Evolutionary conservation across 805 yeast species (phyloP), one percentile per base, ranked within the genome.

Genomic region (Maudiozyma pseudohumilis): DNA sequence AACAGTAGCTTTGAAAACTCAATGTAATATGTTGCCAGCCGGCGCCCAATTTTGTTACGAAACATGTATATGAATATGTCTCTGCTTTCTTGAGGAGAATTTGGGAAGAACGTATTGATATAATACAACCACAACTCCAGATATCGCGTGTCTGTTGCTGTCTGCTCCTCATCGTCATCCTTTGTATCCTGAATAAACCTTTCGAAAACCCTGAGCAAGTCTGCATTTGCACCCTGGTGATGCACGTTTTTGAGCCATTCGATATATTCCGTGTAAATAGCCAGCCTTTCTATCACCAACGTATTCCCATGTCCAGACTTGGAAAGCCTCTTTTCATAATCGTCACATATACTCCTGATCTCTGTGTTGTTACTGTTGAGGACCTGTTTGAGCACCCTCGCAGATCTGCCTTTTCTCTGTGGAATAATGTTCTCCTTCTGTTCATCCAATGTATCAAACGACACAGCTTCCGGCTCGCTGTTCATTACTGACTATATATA

Each of bases 391-490:
- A 86, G 61, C 7, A 75, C 68, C 24, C 61, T 47, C 0, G 78
- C 94, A 0, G 89, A 75, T 31, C 88, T 65, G 2, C 95, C 96
- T 13, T 71, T 75, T 2, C 60, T 61, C 18, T 75, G 51, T 1
- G 89, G 86, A 49, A 67, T 66, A 5, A 87, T 77, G 51, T 84
- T 84, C 55, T 84, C 95, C 59, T 87, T 87, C 39, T 81, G 80
- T 15, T 58, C 60, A 50, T 80, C 84, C 20, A 79, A 60, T 22
- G 52, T 55, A 13, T 57, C 18, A 28, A 28, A 28, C 3, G 31
- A 28, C 16, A 28, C 20, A 13, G 20, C 31, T n/a, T 28, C 31
- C 18, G 16, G 8, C 4, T 28, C 31, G 10, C 20, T 17, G 13
- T n/a, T 20, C 31, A 28, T 28, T 28, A 8, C 19, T 4, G 20